These are phyloP conservation scores for Tephrocybe sp. DNA, from an alignment of 768 basidiomycete species.

Conservation along the genomic window DNA sequence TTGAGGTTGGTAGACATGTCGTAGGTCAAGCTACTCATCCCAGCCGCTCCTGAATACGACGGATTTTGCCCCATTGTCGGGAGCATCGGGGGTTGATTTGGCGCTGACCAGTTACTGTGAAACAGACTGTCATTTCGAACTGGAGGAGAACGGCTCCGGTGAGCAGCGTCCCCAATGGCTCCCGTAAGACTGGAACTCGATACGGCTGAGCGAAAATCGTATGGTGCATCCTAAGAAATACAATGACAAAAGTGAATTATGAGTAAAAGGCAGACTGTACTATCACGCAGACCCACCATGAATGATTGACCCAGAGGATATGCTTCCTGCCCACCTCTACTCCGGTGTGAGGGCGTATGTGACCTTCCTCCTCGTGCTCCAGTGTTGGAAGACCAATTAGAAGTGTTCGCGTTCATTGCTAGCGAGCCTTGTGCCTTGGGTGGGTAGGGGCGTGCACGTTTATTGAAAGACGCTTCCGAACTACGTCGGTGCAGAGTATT, in stretches of 20 bases:
- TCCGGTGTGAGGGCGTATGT: slow-evolving; percentile 27
- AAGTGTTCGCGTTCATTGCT: slow-evolving; percentile 33
- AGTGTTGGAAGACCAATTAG: slow-evolving; percentile 30
- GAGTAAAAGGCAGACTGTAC: background rate
- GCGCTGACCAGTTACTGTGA: slow-evolving; percentile 5
- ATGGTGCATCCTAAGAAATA: slow-evolving; percentile 1
- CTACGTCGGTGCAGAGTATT: slow-evolving; percentile 23
- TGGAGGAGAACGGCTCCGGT: slow-evolving; percentile 24
- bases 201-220: slow-evolving; percentile 30
- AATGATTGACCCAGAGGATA: slow-evolving; percentile 31
- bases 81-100: slow-evolving; percentile 16
- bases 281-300: slow-evolving; percentile 28
- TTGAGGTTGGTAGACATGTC: slow-evolving; percentile 19
- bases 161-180: slow-evolving; percentile 55
- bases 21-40: slow-evolving; percentile 15
- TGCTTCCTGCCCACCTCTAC: slow-evolving; percentile 34
- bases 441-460: slow-evolving; percentile 38
- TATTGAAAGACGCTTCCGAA: slow-evolving; percentile 28
- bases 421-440: slow-evolving; percentile 26
- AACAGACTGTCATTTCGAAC: slow-evolving; percentile 10
- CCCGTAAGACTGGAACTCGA: slow-evolving; percentile 53
- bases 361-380: slow-evolving; percentile 28
- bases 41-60: slow-evolving; percentile 24
- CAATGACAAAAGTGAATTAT: background rate
- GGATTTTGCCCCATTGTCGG: slow-evolving; percentile 24